phyloP scores from a whole-genome alignment of 2,329 filamentous ascomycete genomes.

The Verticillium klebahnii region DNA sequence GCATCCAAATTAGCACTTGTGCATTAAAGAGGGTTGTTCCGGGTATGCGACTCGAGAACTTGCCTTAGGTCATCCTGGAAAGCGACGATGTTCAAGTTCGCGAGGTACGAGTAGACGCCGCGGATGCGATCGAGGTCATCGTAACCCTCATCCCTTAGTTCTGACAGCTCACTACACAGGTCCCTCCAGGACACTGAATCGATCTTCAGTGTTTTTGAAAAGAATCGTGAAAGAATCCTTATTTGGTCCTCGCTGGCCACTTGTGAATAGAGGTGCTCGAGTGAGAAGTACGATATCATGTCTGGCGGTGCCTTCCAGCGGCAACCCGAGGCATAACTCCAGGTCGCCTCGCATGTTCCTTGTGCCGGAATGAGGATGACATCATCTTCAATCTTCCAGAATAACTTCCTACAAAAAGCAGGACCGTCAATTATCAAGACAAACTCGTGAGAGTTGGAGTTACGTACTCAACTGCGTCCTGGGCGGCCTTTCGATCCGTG shows the following conservation, averaged over 20 bases:
- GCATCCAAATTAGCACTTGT: not conserved
- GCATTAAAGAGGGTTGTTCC: not conserved
- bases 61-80: not conserved
- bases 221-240: not conserved
- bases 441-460: not conserved
- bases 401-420: not conserved
- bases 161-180: not conserved
- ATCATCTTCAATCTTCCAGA: not conserved
- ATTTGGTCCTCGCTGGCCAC: not conserved
- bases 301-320: not conserved
- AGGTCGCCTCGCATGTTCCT: not conserved
- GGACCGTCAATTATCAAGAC: not conserved
- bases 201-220: not conserved
- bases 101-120: not conserved
- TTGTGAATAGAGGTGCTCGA: slow-evolving; percentile 4
- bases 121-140: not conserved
- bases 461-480: not conserved
- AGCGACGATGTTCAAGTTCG: not conserved
- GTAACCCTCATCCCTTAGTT: not conserved
- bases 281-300: slow-evolving; percentile 1
- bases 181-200: not conserved
- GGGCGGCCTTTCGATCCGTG: not conserved
- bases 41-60: not conserved
- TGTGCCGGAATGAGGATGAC: not conserved
- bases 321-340: not conserved